Conservation (phyloP, 305 asterid species). For the Caryopteris hybrid region DNA sequence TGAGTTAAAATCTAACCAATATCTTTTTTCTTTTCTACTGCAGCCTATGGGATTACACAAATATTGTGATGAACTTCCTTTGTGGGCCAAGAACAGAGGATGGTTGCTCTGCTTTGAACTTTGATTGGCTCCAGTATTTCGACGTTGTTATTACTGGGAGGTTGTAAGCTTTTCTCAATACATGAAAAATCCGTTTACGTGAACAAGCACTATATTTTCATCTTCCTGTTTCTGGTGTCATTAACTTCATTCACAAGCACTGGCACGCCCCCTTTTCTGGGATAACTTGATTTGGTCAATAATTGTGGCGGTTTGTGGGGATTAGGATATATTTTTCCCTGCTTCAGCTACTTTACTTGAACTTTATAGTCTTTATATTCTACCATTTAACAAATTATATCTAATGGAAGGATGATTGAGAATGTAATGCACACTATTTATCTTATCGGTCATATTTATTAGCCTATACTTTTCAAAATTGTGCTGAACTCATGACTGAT, state of each 20-base stretch:
- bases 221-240: slow-evolving; percentile 9
- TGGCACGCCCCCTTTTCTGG: not conserved
- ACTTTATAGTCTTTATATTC: slow-evolving; percentile 8
- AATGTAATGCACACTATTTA: not conserved
- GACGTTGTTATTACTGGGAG: slow-evolving; percentile 97
- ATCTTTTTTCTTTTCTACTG: slow-evolving; percentile 28
- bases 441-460: slow-evolving; percentile 16
- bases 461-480: not conserved
- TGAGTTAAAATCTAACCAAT: slow-evolving; percentile 12
- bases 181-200: slow-evolving; percentile 7
- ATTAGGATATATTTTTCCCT: not conserved
- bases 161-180: slow-evolving; percentile 39
- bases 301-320: not conserved
- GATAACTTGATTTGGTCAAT: slow-evolving; percentile 4
- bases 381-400: not conserved
- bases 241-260: not conserved
- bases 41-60: slow-evolving; percentile 99
- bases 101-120: slow-evolving; percentile 41
- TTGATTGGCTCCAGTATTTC: slow-evolving; percentile 87
- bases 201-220: not conserved
- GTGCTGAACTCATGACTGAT: slow-evolving; percentile 11
- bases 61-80: slow-evolving; percentile 93
- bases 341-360: not conserved
- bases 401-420: not conserved
- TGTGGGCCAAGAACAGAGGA: slow-evolving; percentile 56